Evolutionary conservation across 148 eudicot species (phyloP).

Genomic region (Camellia japonica): DNA sequence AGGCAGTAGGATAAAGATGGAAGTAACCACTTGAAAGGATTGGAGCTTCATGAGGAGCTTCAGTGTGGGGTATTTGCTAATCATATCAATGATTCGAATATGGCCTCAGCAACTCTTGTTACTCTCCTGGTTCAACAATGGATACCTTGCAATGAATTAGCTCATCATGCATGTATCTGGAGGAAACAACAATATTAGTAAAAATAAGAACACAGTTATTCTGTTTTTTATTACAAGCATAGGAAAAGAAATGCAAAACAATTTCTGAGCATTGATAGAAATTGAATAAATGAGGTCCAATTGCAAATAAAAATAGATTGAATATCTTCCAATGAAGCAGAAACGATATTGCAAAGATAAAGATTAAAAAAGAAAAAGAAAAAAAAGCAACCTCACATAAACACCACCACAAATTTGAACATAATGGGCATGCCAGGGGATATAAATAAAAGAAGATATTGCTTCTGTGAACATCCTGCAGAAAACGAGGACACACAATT

Average conservation of each 20-base stretch:
- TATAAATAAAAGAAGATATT: not conserved
- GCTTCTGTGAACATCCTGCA: not conserved
- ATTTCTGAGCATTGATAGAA: not conserved
- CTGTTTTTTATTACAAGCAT: not conserved
- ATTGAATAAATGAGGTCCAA: not conserved
- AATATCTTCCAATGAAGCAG: not conserved
- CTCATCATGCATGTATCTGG: slow-evolving; percentile 7
- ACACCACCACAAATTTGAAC: not conserved
- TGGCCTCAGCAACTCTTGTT: slow-evolving; percentile 2
- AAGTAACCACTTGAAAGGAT: slow-evolving; percentile 17
- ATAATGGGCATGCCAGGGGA: not conserved
- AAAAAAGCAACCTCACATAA: not conserved
- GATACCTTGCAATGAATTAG: not conserved
- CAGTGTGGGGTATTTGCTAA: slow-evolving; percentile 9
- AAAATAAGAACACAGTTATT: not conserved
- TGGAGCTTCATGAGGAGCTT: slow-evolving; percentile 40
- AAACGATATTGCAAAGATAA: not conserved
- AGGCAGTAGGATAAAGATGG: slow-evolving; percentile 30
- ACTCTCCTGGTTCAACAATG: slow-evolving; percentile 1
- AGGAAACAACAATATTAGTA: slow-evolving; percentile 9
- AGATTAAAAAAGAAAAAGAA: not conserved
- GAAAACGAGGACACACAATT: not conserved
- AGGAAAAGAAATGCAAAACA: not conserved
- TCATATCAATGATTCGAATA: not conserved
- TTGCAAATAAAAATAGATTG: not conserved